A percentile compares a stretch with the other conserved stretches of the same genome.
Evolutionary conservation across 129 eudicot species (phyloP).

Genomic region (Artemisia argyi): DNA sequence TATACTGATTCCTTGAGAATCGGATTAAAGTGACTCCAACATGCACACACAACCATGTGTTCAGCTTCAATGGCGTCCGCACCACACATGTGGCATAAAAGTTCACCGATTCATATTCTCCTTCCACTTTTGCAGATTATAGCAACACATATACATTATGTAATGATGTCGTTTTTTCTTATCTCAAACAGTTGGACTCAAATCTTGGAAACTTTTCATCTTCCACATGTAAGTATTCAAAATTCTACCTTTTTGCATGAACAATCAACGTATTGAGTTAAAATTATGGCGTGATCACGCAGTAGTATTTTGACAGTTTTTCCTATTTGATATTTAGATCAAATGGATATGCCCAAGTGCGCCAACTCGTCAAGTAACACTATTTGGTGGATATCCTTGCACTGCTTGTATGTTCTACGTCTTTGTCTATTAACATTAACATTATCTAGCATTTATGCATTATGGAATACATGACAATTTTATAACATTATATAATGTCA

Average conservation of each 20-base stretch:
- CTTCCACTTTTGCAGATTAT: background rate
- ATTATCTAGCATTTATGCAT: background rate
- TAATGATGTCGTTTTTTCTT: conserved; percentile 16
- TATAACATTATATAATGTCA: conserved; percentile 18
- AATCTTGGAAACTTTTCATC: conserved; percentile 66
- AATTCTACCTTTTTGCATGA: conserved; percentile 13
- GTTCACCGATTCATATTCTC: conserved; percentile 12
- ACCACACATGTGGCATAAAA: conserved; percentile 15
- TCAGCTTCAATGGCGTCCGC: conserved; percentile 14
- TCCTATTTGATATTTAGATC: conserved; percentile 26
- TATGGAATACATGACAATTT: background rate
- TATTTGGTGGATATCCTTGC: conserved; percentile 72
- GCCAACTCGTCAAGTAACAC: conserved; percentile 71
- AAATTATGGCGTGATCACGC: background rate
- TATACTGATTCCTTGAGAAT: conserved; percentile 11
- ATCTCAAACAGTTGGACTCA: conserved; percentile 68
- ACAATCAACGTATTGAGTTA: conserved; percentile 1
- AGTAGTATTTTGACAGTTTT: conserved; percentile 11
- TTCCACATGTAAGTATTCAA: conserved; percentile 60
- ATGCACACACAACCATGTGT: conserved; percentile 21
- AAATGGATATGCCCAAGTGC: conserved; percentile 94
- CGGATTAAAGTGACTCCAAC: conserved; percentile 10
- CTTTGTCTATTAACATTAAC: background rate
- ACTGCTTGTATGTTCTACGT: conserved; percentile 60
- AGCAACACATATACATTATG: too few relatives aligned